Percentiles rank a stretch among this genome's conserved stretches.
Evolutionary conservation across 805 yeast genomes (phyloP).

Genomic region (Millerozyma miso): DNA sequence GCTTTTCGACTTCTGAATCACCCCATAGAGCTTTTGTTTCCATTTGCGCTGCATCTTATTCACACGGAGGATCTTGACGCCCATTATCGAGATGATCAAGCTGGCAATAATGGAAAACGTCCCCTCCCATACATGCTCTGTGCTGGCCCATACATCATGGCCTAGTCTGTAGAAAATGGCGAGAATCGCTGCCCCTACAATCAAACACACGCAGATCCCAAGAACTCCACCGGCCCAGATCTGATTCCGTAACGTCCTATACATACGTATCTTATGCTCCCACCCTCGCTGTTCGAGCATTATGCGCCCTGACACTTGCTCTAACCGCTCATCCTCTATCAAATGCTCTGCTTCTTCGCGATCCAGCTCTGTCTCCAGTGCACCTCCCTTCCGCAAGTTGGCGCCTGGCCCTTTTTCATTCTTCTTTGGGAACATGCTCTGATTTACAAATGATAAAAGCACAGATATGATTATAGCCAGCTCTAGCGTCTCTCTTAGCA

Average conservation of each 20-base stretch:
- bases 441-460: constrained; percentile 64
- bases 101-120: constrained; percentile 42
- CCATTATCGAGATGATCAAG: constrained; percentile 44
- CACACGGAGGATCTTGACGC: constrained; percentile 40
- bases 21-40: constrained; percentile 32
- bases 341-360: background rate
- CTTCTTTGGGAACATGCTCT: constrained; percentile 34
- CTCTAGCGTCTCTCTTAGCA: constrained; percentile 69
- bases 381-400: background rate
- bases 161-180: constrained; percentile 38
- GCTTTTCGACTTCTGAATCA: constrained; percentile 21
- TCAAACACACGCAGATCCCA: constrained; percentile 35
- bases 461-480: constrained; percentile 75
- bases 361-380: background rate
- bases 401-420: background rate
- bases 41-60: constrained; percentile 43
- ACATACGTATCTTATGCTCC: constrained; percentile 3
- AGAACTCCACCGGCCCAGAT: constrained; percentile 43
- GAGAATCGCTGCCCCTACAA: constrained; percentile 38
- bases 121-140: constrained; percentile 49
- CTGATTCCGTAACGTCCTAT: constrained; percentile 29
- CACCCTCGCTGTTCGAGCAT: background rate
- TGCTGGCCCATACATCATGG: constrained; percentile 40
- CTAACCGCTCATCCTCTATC: background rate
- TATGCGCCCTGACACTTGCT: background rate